Conservation (phyloP, 768 basidiomycete genomes). For the Boletus pseudopeckii region DNA sequence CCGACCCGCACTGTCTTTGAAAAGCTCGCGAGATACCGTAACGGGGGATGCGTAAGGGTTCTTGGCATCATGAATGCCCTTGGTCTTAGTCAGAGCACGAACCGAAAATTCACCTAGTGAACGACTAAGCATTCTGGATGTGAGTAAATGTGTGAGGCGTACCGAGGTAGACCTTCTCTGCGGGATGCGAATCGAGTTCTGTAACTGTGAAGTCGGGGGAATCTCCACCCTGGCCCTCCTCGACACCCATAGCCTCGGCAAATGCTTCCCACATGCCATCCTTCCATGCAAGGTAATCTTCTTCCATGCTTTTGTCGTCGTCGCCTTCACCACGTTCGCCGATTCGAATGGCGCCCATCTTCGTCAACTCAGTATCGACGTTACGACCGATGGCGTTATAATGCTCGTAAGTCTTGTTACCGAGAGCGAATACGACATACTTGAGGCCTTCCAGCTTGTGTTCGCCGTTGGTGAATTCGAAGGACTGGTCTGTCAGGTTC, state of each 20-base stretch:
- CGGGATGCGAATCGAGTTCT: slow-evolving; percentile 69
- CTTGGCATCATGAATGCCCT: slow-evolving; percentile 97
- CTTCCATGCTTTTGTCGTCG: slow-evolving; percentile 99
- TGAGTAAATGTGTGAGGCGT: slow-evolving; percentile 22
- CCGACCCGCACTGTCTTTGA: slow-evolving; percentile 65
- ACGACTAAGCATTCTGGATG: background rate
- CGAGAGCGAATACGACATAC: slow-evolving; percentile 93
- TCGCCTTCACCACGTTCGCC: slow-evolving; percentile 94
- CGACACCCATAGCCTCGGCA: slow-evolving; percentile 76
- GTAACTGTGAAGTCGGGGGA: slow-evolving; percentile 90
- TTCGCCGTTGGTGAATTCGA: slow-evolving; percentile 80
- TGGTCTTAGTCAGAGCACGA: slow-evolving; percentile 87
- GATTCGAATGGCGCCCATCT: slow-evolving; percentile 81
- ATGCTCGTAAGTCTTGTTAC: slow-evolving; percentile 93
- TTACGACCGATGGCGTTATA: slow-evolving; percentile 88
- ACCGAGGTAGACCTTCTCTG: slow-evolving; percentile 94
- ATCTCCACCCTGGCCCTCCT: slow-evolving; percentile 96
- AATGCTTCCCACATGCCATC: slow-evolving; percentile 96
- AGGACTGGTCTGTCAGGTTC: slow-evolving; percentile 81
- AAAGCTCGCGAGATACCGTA: slow-evolving; percentile 74
- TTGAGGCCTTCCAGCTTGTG: slow-evolving; percentile 79
- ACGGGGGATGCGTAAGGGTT: slow-evolving; percentile 94
- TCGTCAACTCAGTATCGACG: slow-evolving; percentile 67
- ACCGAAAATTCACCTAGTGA: slow-evolving; percentile 86
- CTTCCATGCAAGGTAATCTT: slow-evolving; percentile 99